Evolutionary conservation across 441 rosid genomes (phyloP).

Genomic region (Cnidoscolus chayamansa): DNA sequence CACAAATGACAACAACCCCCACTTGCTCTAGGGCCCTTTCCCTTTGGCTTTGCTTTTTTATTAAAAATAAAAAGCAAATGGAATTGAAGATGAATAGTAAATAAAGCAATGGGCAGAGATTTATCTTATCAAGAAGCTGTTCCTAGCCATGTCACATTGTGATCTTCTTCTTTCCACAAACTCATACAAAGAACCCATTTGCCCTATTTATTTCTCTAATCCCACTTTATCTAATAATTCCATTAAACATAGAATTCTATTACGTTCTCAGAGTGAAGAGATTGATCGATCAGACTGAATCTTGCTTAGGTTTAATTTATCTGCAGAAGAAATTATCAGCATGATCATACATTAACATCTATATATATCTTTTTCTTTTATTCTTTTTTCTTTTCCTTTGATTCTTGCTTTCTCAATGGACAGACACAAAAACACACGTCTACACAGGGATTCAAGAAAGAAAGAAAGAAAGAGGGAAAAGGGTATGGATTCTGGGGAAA

Average conservation of each 20-base stretch:
- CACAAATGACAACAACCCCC: constrained; percentile 11
- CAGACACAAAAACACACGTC: constrained; percentile 17
- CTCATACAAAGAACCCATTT: too few species aligned
- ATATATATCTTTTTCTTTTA: too few species aligned
- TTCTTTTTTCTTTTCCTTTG: too few species aligned
- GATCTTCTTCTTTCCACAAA: background rate
- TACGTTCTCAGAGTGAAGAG: too few species aligned
- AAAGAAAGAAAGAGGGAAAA: constrained; percentile 5
- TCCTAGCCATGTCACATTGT: background rate
- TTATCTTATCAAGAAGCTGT: constrained; percentile 14
- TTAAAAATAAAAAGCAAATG: constrained; percentile 8
- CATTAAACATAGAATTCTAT: too few species aligned
- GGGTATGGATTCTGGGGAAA: constrained; percentile 28
- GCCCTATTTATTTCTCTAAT: too few species aligned
- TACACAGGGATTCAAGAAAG: constrained; percentile 28
- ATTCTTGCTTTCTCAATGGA: too few species aligned
- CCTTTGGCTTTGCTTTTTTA: background rate
- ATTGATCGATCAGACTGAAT: too few species aligned
- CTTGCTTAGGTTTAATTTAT: too few species aligned
- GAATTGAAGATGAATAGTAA: constrained; percentile 9
- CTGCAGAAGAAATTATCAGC: too few species aligned
- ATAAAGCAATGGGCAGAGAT: background rate
- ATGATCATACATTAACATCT: too few species aligned
- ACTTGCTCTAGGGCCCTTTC: constrained; percentile 2
- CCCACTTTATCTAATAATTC: too few species aligned